A percentile compares a stretch with the other conserved stretches of the same genome.
Evolutionary conservation across 176 grass and related monocot genomes (phyloP).

Genomic region (Panicum miliaceum): DNA sequence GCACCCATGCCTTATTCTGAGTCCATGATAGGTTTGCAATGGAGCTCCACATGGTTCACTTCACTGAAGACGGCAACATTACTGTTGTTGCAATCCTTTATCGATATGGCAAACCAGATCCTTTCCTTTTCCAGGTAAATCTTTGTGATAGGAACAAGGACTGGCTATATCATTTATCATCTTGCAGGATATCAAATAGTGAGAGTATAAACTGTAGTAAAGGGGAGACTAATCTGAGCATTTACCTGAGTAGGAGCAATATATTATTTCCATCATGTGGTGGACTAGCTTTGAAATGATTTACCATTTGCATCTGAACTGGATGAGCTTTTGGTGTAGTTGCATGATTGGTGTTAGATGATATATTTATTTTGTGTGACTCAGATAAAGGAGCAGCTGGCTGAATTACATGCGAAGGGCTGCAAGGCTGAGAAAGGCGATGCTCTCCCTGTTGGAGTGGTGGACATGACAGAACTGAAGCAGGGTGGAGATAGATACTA

Average conservation of each 20-base stretch:
- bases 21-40: constrained; percentile 50
- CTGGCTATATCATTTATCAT: not conserved
- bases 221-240: not conserved
- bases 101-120: constrained; percentile 55
- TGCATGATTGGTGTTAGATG: not conserved
- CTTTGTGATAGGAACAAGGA: not conserved
- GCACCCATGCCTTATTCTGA: not conserved
- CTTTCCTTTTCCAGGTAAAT: constrained; percentile 73
- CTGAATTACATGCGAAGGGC: constrained; percentile 44
- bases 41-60: constrained; percentile 90
- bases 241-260: not conserved
- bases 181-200: not conserved
- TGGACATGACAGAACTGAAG: constrained; percentile 52
- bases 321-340: not conserved
- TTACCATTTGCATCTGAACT: not conserved
- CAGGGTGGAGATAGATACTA: constrained; percentile 49
- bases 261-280: not conserved
- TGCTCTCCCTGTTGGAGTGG: constrained; percentile 46
- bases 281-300: not conserved
- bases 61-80: constrained; percentile 54
- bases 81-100: constrained; percentile 66
- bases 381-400: constrained; percentile 68
- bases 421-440: constrained; percentile 48
- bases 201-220: not conserved
- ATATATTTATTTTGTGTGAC: not conserved